phyloP scores from a whole-genome alignment of 2,329 filamentous ascomycete genomes.

The Colletotrichum plurivorum region DNA sequence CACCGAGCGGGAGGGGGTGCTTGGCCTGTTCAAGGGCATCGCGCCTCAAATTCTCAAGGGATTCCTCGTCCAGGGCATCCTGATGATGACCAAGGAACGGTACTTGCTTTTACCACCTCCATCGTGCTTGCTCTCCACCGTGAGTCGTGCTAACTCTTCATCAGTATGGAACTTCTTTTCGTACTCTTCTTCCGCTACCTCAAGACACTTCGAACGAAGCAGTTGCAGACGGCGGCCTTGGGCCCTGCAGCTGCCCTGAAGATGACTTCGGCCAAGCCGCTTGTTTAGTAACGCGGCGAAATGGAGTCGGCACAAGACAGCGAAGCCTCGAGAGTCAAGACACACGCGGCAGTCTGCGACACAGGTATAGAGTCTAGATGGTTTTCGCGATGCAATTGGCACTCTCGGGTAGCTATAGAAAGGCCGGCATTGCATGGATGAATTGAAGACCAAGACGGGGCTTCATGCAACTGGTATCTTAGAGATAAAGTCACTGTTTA shows the following conservation, averaged over 20 bases:
- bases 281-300: neutral
- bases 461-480: no score
- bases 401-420: no score
- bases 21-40: conserved; percentile 96
- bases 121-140: no score
- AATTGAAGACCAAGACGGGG: no score
- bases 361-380: no score
- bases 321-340: no score
- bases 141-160: conserved; percentile 49
- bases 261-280: conserved; percentile 19
- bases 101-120: conserved; percentile 55
- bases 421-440: no score
- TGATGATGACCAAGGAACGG: conserved; percentile 99
- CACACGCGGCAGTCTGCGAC: no score
- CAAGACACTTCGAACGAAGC: conserved; percentile 76
- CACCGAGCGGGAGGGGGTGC: conserved; percentile 84
- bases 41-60: conserved; percentile 95
- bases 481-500: no score
- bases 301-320: neutral
- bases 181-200: conserved; percentile 88
- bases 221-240: conserved; percentile 77
- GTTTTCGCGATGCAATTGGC: no score
- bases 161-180: conserved; percentile 86
- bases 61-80: conserved; percentile 90
- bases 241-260: conserved; percentile 65